Base-by-base conservation (phyloP, 805 yeast genomes). In the Saturnispora silvae region DNA sequence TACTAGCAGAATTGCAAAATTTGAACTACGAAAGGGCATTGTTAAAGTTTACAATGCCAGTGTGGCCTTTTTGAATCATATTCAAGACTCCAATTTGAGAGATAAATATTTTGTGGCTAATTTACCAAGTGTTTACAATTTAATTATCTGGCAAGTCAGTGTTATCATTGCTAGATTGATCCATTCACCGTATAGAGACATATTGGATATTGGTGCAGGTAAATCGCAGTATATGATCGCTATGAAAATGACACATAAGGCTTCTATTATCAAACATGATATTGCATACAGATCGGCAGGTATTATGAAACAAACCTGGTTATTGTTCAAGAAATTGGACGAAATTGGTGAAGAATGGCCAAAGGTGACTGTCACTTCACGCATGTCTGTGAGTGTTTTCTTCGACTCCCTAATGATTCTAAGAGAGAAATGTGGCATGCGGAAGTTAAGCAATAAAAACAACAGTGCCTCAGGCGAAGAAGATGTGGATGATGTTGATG, bases 231-330 rank as follows among this genome's bases (percentile, higher is more conserved):
- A 79, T 49, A 72, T 71, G 43, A 62, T 64, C 17, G 92, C 92
- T 1, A 75, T 82, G 17, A 64, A 70, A 15, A 58, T 82, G 32
- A 76, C 92, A 2, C 70, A 76, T 40, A 75, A 75, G 42, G 94
- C 95, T 0, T 84, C 96, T 0, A 79, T 89, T 20, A 64, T 84
- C 48, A 85, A 85, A 49, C 92, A 87, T 59, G 98, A 89, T 53
- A 77, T 92, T 67, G 84, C 96, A 0, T 84, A 83, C 54, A 70
- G 97, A 46, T 82, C 95, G 0, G 77, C 94, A 32, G 96, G 95
- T 7, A 85, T 92, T 41, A 84, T 92, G 92, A 72, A 81, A 50
- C 86, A 86, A 52, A 78, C 86, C 65, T 89, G 98, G 98, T 83
- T 81, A 42, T 65, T 86, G 41, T 82, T 82, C 57, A 72, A 79